Percentiles rank a stretch among this genome's conserved stretches.
Evolutionary conservation across 495 filamentous ascomycete species (phyloP).

Genomic region (Neurospora discreta): DNA sequence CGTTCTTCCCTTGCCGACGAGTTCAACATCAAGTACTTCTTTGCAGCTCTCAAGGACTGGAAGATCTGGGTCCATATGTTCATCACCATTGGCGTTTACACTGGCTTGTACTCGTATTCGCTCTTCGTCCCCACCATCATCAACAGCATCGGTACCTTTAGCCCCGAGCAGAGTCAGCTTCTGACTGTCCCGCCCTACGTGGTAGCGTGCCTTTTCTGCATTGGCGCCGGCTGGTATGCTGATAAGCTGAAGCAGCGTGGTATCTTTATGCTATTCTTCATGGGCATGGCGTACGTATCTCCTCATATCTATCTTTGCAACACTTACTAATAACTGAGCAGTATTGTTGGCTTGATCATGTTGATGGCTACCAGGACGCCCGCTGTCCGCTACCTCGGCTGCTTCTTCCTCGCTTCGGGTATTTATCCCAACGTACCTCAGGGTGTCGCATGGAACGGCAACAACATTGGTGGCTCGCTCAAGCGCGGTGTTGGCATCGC

Average conservation of each 20-base stretch:
- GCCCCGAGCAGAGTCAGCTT: constrained; percentile 44
- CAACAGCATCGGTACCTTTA: constrained; percentile 42
- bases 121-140: constrained; percentile 60
- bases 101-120: constrained; percentile 55
- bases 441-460: constrained; percentile 69
- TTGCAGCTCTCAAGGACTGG: constrained; percentile 62
- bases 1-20: constrained; percentile 67
- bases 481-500: constrained; percentile 71
- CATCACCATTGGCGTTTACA: constrained; percentile 39
- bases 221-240: constrained; percentile 41
- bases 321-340: constrained; percentile 19
- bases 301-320: neutral
- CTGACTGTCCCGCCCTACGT: constrained; percentile 50
- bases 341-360: constrained; percentile 54
- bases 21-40: constrained; percentile 63
- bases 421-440: constrained; percentile 69
- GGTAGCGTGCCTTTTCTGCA: constrained; percentile 39
- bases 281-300: constrained; percentile 26
- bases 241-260: constrained; percentile 40
- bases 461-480: constrained; percentile 71
- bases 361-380: constrained; percentile 44
- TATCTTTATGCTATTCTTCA: constrained; percentile 48
- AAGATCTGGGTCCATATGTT: constrained; percentile 56
- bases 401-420: constrained; percentile 53
- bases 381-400: constrained; percentile 57